These are phyloP conservation scores for Fulvia fulva DNA, from an alignment of 2,329 filamentous ascomycete genomes.

Conservation along the genomic window DNA sequence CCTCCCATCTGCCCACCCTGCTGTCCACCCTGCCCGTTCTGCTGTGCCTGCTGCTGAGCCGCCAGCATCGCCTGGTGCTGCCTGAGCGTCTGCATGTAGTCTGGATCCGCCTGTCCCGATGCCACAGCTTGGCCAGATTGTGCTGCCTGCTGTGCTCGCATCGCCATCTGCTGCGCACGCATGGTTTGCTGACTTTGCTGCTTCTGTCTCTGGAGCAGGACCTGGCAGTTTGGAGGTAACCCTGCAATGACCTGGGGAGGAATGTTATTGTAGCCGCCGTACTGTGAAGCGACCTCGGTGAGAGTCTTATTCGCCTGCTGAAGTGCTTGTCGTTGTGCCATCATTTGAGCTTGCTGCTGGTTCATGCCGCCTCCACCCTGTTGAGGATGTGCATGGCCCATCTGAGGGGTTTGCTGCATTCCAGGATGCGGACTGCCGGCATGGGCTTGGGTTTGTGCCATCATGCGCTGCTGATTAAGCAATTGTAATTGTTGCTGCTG, in stretches of 20 bases:
- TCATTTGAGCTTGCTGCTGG: constrained; percentile 16
- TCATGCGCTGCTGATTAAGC: constrained; percentile 18
- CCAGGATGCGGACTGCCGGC: constrained; percentile 16
- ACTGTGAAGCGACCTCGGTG: constrained; percentile 17
- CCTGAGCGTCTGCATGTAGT: constrained; percentile 33
- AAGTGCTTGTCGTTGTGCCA: constrained; percentile 20
- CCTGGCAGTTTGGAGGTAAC: constrained; percentile 19
- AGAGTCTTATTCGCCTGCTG: constrained; percentile 21
- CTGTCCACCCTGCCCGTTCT: constrained; percentile 12
- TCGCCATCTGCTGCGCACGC: constrained; percentile 22
- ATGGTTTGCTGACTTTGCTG: constrained; percentile 20
- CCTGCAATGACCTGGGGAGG: constrained; percentile 16
- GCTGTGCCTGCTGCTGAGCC: constrained; percentile 17
- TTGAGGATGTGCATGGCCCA: constrained; percentile 23
- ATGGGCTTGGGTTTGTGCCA: constrained; percentile 14
- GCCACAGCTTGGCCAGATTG: constrained; percentile 21
- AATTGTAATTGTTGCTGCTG: constrained; percentile 28
- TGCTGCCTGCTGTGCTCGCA: constrained; percentile 19
- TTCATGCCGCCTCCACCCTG: constrained; percentile 21
- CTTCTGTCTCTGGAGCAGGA: constrained; percentile 20
- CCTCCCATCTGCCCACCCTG: constrained; percentile 13
- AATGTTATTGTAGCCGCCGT: constrained; percentile 20
- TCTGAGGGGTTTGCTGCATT: constrained; percentile 21
- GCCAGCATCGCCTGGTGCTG: constrained; percentile 29
- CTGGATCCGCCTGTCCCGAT: constrained; percentile 23